Evolutionary conservation across 306 rosid species (phyloP).

Genomic region (Fragaria vesca): DNA sequence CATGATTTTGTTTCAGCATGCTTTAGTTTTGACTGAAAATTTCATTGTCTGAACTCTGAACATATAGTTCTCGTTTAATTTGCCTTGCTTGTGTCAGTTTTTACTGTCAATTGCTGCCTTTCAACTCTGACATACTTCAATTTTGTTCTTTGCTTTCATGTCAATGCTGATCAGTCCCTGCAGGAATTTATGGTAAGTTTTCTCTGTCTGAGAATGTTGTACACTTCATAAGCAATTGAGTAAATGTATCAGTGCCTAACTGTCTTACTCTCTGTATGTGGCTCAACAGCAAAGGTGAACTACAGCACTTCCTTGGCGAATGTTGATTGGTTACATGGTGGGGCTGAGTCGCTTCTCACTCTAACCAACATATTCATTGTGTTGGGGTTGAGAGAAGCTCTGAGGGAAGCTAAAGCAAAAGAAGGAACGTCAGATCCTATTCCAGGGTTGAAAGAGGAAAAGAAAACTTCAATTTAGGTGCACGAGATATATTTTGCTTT

Average conservation of each 20-base stretch:
- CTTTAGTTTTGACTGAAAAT: conserved; percentile 2
- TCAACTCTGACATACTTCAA: conserved; percentile 26
- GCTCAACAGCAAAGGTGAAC: conserved; percentile 72
- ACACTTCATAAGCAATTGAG: background rate
- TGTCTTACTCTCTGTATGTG: conserved; percentile 19
- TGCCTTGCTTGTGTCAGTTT: background rate
- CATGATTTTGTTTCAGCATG: conserved; percentile 1
- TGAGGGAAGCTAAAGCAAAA: conserved; percentile 41
- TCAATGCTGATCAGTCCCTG: conserved; percentile 65
- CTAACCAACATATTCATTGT: conserved; percentile 83
- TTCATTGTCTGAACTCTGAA: background rate
- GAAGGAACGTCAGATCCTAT: conserved; percentile 27
- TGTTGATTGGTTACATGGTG: conserved; percentile 96
- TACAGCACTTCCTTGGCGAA: conserved; percentile 89
- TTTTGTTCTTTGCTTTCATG: conserved; percentile 21
- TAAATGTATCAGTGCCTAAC: conserved; percentile 7
- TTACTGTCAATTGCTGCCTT: conserved; percentile 11
- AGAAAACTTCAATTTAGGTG: conserved; percentile 25
- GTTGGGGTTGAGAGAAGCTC: conserved; percentile 77
- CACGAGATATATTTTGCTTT: background rate
- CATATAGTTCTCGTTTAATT: background rate
- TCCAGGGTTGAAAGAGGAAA: conserved; percentile 38
- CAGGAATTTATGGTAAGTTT: conserved; percentile 86
- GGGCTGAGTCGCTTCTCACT: conserved; percentile 86
- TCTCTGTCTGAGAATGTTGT: background rate